These are phyloP conservation scores for Raddia distichophylla DNA, from an alignment of 176 grass and related monocot genomes.

Conservation along the genomic window DNA sequence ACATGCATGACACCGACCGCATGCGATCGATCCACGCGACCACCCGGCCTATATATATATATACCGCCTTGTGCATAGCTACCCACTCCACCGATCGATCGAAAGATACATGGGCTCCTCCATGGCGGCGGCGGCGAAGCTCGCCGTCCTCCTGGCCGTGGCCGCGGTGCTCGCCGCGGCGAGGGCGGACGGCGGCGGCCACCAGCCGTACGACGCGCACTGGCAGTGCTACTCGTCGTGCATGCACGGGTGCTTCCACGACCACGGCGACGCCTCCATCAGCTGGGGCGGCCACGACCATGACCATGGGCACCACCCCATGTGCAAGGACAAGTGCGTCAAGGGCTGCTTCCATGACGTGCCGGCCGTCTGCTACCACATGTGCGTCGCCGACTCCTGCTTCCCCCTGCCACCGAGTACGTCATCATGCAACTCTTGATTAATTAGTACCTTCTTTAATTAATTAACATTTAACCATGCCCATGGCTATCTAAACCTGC, in stretches of 20 bases:
- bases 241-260: conserved; percentile 30
- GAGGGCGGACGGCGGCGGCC: not conserved
- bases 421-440: not conserved
- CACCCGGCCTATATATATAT: conserved; percentile 18
- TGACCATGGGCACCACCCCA: not conserved
- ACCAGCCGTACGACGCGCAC: conserved; percentile 15
- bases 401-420: conserved; percentile 34
- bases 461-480: not conserved
- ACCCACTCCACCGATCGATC: conserved; percentile 22
- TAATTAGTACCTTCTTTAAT: not conserved
- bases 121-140: conserved; percentile 2
- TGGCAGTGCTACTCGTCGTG: conserved; percentile 42
- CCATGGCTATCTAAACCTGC: not conserved
- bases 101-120: not conserved
- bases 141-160: conserved; percentile 30
- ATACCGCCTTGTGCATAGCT: not conserved
- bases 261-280: not conserved
- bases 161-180: conserved; percentile 1
- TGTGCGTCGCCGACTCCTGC: conserved; percentile 43
- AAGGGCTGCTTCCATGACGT: conserved; percentile 47
- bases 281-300: not conserved
- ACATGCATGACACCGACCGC: not conserved
- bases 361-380: conserved; percentile 43
- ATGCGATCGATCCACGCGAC: not conserved
- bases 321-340: conserved; percentile 47